Evolutionary conservation across 257 asterid species (phyloP).

Genomic region (Lycium barbarum): DNA sequence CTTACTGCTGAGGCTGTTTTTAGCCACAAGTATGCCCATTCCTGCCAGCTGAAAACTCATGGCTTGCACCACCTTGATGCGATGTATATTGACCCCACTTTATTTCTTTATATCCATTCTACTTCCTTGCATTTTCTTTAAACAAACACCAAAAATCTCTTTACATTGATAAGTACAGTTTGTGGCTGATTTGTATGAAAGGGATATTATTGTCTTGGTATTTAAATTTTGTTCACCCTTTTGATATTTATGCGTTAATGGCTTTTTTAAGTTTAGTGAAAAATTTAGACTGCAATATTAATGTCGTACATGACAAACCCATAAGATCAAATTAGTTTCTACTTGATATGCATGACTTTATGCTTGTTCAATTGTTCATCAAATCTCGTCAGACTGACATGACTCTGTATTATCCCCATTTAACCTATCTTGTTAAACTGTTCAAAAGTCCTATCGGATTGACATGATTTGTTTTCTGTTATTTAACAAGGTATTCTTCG

Average conservation of each 20-base stretch:
- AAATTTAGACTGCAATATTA: background rate
- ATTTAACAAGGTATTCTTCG: background rate
- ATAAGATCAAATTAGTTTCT: no score
- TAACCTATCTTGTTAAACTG: background rate
- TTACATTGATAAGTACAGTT: background rate
- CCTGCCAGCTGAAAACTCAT: conserved; percentile 49
- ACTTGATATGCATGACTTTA: background rate
- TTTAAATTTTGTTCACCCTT: no score
- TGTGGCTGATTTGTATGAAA: background rate
- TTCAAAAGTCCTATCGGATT: background rate
- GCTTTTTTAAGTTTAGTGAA: background rate
- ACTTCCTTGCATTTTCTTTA: background rate
- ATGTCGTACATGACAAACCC: background rate
- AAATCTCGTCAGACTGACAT: background rate
- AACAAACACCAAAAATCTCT: background rate
- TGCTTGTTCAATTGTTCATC: background rate
- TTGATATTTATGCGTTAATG: background rate
- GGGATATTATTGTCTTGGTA: background rate
- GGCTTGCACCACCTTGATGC: conserved; percentile 44
- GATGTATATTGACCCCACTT: conserved; percentile 29
- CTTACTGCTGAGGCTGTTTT: conserved; percentile 41
- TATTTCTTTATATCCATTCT: conserved; percentile 26
- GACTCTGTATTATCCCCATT: background rate
- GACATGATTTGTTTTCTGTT: background rate
- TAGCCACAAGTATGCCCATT: conserved; percentile 47